Percentiles rank a stretch among this genome's conserved stretches.
Evolutionary conservation across 352 stramenopile species (phyloP).

Genomic region (Phytophthora uliginosa): DNA sequence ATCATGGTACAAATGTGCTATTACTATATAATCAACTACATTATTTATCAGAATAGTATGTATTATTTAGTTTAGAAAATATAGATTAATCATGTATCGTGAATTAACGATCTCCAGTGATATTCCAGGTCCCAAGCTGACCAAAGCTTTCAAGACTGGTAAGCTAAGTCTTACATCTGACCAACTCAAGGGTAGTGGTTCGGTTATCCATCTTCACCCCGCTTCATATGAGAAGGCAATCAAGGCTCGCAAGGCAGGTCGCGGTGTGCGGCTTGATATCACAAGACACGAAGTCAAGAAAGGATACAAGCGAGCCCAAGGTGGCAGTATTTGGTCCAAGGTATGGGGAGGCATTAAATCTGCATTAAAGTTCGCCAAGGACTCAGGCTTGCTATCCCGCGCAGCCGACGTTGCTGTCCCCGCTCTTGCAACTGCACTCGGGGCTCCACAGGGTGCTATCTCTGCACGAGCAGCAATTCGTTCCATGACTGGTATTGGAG

Average conservation of each 20-base stretch:
- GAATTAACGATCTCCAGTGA: no score
- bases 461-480: no score
- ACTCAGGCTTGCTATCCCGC: neutral
- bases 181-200: neutral
- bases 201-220: neutral
- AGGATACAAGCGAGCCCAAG: neutral
- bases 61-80: no score
- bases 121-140: neutral
- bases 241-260: neutral
- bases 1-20: no score
- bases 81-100: no score
- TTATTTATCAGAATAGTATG: no score
- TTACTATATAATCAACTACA: no score
- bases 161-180: neutral
- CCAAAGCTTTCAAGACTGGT: neutral
- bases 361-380: conserved; percentile 25
- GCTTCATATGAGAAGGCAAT: neutral
- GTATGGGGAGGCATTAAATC: conserved; percentile 33
- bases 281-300: neutral
- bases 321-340: no score
- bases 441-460: no score
- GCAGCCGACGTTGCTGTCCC: neutral
- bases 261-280: neutral
- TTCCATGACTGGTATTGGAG: no score
- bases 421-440: no score